Conservation (phyloP, 2,329 filamentous ascomycete species). For the Verticillium zaregamsianum region DNA sequence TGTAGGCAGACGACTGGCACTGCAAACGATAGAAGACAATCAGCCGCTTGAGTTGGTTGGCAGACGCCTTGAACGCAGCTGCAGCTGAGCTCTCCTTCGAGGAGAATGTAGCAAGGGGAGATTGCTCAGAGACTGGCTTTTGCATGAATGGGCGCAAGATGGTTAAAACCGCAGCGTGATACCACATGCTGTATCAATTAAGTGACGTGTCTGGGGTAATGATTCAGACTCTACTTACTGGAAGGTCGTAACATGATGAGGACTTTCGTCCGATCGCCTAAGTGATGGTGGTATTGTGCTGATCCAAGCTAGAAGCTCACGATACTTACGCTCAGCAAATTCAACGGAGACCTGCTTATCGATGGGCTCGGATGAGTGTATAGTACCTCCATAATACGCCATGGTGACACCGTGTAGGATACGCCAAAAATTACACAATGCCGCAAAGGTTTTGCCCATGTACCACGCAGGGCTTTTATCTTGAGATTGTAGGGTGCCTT, state of each 20-base stretch:
- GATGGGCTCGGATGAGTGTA: constrained; percentile 6
- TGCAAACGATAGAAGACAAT: constrained; percentile 29
- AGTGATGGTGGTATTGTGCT: constrained; percentile 24
- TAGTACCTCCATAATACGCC: constrained; percentile 17
- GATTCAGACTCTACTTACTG: constrained; percentile 23
- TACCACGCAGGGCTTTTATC: constrained; percentile 5
- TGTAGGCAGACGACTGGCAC: constrained; percentile 26
- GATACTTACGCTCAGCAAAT: constrained; percentile 31
- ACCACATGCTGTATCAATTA: constrained; percentile 27
- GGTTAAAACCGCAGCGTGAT: constrained; percentile 31
- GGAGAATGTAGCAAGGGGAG: constrained; percentile 24
- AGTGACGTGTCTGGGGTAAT: background rate
- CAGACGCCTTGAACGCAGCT: constrained; percentile 26
- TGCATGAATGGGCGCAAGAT: constrained; percentile 26
- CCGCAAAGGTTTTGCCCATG: constrained; percentile 23
- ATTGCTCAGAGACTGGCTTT: background rate
- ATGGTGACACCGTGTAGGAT: constrained; percentile 28
- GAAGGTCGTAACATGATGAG: constrained; percentile 30
- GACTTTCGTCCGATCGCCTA: constrained; percentile 16
- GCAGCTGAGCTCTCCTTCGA: constrained; percentile 22
- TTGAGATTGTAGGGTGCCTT: background rate
- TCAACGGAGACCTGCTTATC: constrained; percentile 11
- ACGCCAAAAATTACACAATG: constrained; percentile 29
- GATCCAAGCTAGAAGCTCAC: constrained; percentile 32
- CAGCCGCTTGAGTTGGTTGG: constrained; percentile 31